Evolutionary conservation across 371 early-diverging fungal species (phyloP), one percentile per base, ranked within the genome.

Genomic region (Actinomucor elegans): DNA sequence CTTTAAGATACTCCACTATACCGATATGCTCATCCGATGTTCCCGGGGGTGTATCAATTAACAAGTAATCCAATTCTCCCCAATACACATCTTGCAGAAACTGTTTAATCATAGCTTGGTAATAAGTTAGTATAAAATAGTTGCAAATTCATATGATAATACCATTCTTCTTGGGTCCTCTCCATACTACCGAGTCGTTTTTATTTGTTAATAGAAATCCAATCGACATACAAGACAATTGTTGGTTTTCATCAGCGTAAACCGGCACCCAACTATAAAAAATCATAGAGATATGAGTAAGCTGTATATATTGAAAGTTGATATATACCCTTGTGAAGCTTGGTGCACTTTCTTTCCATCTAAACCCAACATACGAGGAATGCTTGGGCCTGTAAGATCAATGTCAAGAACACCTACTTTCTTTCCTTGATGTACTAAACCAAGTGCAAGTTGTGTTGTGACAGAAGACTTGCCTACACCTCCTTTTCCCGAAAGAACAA

Each of bases 41-140:
- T 15, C 97, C 99, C 21, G 99, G 99, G 28, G 99, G 99, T 26
- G 95, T 96, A 73, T 98, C 98, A 55, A 93, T 79, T 24, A 98
- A 69, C 21, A 98, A 74, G 68, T 90, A 93, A 47, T 97, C 94
- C 57, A 94, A 80, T 18, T 83, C 81, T 12, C 91, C 89, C 91
- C 92, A 91, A 64, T 85, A 88, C 0, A 93, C 93, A 61, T 96
- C 94, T 33, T 89, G 85, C 31, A 94, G 71, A 57, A 98, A 95
- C 62, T 95, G 91, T 37, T 90, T 88, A 54, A 96, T 91, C 81
- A 95, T 84, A n/a, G 86, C 86, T 85, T n/a, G 37, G 5, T 7
- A 40, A 26, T 12, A 44, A 27, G 38, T n/a, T n/a, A n/a, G 31
- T 17, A 50, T 29, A 28, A n/a, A 59, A 32, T 29, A 56, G 23